Percentiles rank a stretch among this genome's conserved stretches.
phyloP scores from a whole-genome alignment of 2,329 filamentous ascomycete species.

The Colletotrichum tabaci region DNA sequence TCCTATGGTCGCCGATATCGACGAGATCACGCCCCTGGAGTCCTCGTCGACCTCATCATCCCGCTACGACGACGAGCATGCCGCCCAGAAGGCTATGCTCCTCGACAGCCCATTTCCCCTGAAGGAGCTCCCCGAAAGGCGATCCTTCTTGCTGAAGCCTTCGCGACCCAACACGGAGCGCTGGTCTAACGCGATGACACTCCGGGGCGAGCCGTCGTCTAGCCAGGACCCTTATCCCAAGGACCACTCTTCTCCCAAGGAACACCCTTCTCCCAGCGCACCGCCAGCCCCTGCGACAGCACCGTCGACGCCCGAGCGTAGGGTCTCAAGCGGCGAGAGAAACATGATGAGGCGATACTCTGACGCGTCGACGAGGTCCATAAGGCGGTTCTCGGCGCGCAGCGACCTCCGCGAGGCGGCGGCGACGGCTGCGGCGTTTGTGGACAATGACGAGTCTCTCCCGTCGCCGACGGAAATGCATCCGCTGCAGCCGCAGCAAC shows the following conservation, averaged over 20 bases:
- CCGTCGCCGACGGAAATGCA: conserved; percentile 33
- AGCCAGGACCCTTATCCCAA: conserved; percentile 20
- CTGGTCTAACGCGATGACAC: conserved; percentile 37
- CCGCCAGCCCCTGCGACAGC: conserved; percentile 24
- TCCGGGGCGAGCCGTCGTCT: conserved; percentile 22
- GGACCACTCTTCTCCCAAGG: background rate
- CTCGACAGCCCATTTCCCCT: conserved; percentile 35
- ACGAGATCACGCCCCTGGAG: conserved; percentile 31
- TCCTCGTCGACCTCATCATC: conserved; percentile 21
- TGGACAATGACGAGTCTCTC: conserved; percentile 26
- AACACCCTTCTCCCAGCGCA: background rate
- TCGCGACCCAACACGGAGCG: conserved; percentile 29
- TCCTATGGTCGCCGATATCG: conserved; percentile 32
- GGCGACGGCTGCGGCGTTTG: conserved; percentile 35
- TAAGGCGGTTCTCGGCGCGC: conserved; percentile 37
- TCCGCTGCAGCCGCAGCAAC: conserved; percentile 18
- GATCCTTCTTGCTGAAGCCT: conserved; percentile 37
- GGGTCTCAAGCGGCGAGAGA: conserved; percentile 18
- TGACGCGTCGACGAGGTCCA: conserved; percentile 33
- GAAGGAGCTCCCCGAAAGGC: conserved; percentile 29
- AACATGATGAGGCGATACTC: conserved; percentile 36
- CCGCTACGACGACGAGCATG: conserved; percentile 29
- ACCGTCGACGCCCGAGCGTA: conserved; percentile 30
- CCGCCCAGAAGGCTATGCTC: conserved; percentile 27
- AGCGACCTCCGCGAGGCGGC: conserved; percentile 36